Percentiles rank a stretch among this genome's conserved stretches.
These are phyloP conservation scores for Carex cristatella DNA, from an alignment of 176 grass and related monocot genomes.

Conservation along the genomic window DNA sequence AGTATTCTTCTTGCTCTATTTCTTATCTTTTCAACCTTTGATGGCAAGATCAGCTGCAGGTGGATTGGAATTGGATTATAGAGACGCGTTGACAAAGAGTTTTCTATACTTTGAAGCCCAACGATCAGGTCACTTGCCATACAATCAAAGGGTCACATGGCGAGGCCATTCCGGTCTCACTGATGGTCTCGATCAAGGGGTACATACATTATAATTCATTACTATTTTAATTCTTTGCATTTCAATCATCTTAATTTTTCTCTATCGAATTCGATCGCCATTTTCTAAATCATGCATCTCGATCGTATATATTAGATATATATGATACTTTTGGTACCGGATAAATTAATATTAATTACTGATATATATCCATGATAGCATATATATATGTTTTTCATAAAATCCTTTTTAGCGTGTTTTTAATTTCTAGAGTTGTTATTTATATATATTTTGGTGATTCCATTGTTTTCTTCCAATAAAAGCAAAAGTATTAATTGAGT, in stretches of 20 bases:
- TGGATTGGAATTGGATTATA: conserved; percentile 60
- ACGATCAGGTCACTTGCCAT: conserved; percentile 82
- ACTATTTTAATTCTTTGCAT: no score
- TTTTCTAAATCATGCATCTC: background rate
- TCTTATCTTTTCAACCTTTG: background rate
- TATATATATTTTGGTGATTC: background rate
- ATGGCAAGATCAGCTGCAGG: background rate
- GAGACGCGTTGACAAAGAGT: conserved; percentile 71
- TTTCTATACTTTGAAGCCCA: conserved; percentile 96
- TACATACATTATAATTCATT: no score
- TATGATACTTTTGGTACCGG: background rate
- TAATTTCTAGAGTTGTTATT: background rate
- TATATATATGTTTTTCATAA: background rate
- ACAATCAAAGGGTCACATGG: conserved; percentile 80
- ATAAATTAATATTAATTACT: background rate
- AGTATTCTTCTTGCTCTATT: background rate
- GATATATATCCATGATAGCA: background rate
- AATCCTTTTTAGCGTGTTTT: background rate
- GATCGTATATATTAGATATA: no score
- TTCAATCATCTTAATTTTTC: background rate
- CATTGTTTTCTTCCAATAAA: background rate
- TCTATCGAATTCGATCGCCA: background rate
- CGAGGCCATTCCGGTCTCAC: conserved; percentile 80
- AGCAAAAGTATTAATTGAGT: background rate
- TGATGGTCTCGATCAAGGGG: conserved; percentile 90